Base-by-base conservation (phyloP, 352 stramenopile genomes). In the Pythium insidiosum region DNA sequence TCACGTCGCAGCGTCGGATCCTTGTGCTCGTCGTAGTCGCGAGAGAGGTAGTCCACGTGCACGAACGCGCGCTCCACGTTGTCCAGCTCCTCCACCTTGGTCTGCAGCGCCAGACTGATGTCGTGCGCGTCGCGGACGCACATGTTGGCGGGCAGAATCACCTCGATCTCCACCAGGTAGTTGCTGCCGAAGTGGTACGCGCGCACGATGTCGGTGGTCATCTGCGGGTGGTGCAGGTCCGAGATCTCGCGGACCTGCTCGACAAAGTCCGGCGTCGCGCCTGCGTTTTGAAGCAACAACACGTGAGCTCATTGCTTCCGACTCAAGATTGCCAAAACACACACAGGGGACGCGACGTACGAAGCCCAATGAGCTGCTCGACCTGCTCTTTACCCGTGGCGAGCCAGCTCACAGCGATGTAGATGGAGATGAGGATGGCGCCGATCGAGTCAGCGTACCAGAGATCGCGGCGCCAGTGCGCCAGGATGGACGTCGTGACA, bases 21-120 rank as follows among this genome's bases (percentile, higher is more conserved):
- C 63, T 94, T 94, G 61, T 95, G 84, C 54, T 95, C 84, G 47
- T 94, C 79, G 52, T 93, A 90, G 64, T 86, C 82, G 33, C 82
- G 82, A 37, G 75, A 69, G 35, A 94, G 66, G 56, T 98, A 98
- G 74, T 98, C 95, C 39, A 98, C 95, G 57, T 99, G 95, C 35
- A 99, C 95, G 68, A 99, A 99, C 38, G 92, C 95, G 34, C 95
- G 84, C 72, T 99, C 95, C 11, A 99, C 95, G 57, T 94, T 85
- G 51, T 97, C 87, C n/a, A 96, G 61, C 31, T 68, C 79, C 62
- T 99, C 95, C 57, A 99, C 91, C 58, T 97, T 95, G 54, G 97
- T 84, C 58, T 99, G 94, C 38, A 99, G 73, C 46, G 93, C 93
- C 47, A 98, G 84, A 38, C 91, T 96, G 47, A 98, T 95, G 63